Conservation (phyloP, 352 stramenopile genomes). For the Blastocystis sp. region DNA sequence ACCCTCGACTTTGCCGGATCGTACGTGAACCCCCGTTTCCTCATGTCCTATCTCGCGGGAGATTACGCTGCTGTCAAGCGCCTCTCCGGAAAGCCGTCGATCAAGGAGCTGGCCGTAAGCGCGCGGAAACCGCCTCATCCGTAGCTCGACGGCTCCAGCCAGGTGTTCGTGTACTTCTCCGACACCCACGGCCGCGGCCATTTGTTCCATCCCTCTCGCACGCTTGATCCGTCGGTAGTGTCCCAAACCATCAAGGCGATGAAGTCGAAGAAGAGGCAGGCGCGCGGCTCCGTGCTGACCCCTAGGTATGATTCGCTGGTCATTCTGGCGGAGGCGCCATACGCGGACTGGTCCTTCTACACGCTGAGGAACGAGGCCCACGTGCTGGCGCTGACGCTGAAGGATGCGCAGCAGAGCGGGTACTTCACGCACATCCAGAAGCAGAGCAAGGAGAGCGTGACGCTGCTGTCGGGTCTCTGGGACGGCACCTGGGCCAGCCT, state of each 20-base stretch:
- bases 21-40: constrained; percentile 23
- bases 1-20: constrained; percentile 31
- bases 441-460: background rate
- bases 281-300: background rate
- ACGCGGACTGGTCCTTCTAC: constrained; percentile 37
- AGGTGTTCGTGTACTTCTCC: constrained; percentile 20
- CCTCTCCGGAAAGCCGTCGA: background rate
- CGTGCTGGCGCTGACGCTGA: constrained; percentile 46
- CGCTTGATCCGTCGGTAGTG: background rate
- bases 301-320: background rate
- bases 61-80: background rate
- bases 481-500: constrained; percentile 27
- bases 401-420: background rate
- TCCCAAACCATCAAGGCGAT: constrained; percentile 6
- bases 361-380: background rate
- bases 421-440: constrained; percentile 5
- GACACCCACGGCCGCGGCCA: constrained; percentile 51
- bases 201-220: constrained; percentile 21
- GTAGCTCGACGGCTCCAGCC: background rate
- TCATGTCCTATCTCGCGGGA: constrained; percentile 37
- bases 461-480: background rate
- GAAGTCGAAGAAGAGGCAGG: background rate
- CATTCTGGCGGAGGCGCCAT: constrained; percentile 18
- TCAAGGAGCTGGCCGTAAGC: background rate
- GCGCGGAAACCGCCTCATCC: background rate